Evolutionary conservation across 352 stramenopile species (phyloP).

Genomic region (Phytophthora fragariaefolia): DNA sequence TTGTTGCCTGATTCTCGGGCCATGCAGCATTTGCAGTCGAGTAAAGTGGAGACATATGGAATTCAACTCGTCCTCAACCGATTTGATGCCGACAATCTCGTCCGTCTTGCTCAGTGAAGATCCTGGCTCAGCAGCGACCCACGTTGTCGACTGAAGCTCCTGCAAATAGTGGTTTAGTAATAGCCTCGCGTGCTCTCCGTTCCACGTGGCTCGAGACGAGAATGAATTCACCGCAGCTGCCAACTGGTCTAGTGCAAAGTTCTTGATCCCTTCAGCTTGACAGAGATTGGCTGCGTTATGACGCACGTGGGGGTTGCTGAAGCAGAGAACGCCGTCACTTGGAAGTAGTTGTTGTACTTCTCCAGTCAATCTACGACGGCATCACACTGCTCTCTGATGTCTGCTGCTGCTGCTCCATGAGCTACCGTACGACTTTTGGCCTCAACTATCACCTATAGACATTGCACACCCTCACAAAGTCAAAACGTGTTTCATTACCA

Average conservation of each 20-base stretch:
- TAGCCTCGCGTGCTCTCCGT: slow-evolving; percentile 7
- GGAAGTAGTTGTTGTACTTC: slow-evolving; percentile 18
- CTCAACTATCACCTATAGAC: background rate
- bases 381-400: slow-evolving; percentile 5
- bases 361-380: slow-evolving; percentile 22
- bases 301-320: background rate
- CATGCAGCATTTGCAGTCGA: slow-evolving; percentile 15
- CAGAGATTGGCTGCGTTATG: background rate
- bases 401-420: slow-evolving; percentile 1
- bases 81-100: slow-evolving; percentile 7
- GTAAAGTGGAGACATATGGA: slow-evolving; percentile 23
- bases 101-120: slow-evolving; percentile 7
- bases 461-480: background rate
- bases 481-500: background rate
- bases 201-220: slow-evolving; percentile 10
- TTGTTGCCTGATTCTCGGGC: slow-evolving; percentile 1
- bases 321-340: slow-evolving; percentile 4
- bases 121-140: slow-evolving; percentile 1
- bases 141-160: slow-evolving; percentile 7
- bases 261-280: slow-evolving; percentile 6
- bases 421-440: background rate
- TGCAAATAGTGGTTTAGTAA: slow-evolving; percentile 18
- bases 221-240: slow-evolving; percentile 8
- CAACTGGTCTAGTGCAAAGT: slow-evolving; percentile 9
- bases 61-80: slow-evolving; percentile 22